Percentiles rank a stretch among this genome's conserved stretches.
phyloP scores from a whole-genome alignment of 2,329 filamentous ascomycete species.

The Colletotrichum orchidophilum region DNA sequence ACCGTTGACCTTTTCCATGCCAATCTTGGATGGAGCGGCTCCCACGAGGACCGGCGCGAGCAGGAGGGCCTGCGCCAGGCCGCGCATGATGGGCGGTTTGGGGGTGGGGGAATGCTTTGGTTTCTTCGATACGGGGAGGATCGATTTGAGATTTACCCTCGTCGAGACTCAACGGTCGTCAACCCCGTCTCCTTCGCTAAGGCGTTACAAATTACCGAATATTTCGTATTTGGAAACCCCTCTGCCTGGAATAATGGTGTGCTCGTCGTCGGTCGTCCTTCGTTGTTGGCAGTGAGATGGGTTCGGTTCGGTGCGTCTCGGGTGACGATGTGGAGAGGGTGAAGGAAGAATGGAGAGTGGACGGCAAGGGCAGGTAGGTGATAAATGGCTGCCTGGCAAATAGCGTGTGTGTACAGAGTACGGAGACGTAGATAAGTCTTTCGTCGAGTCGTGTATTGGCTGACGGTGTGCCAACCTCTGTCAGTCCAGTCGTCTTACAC shows the following conservation, averaged over 20 bases:
- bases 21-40: slow-evolving; percentile 35
- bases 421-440: neutral
- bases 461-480: neutral
- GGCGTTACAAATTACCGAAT: neutral
- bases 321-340: neutral
- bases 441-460: neutral
- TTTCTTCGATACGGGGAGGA: neutral
- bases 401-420: neutral
- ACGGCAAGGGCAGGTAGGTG: neutral
- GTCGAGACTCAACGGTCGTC: neutral
- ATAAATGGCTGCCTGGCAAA: slow-evolving; percentile 12
- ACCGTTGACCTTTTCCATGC: slow-evolving; percentile 11
- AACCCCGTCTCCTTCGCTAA: neutral
- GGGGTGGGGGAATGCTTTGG: neutral
- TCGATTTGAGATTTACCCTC: neutral
- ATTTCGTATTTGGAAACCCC: neutral
- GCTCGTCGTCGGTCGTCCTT: neutral
- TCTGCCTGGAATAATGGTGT: slow-evolving; percentile 14
- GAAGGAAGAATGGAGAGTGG: neutral
- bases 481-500: slow-evolving; percentile 13
- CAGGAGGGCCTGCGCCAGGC: slow-evolving; percentile 40
- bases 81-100: slow-evolving; percentile 23
- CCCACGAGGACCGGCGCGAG: slow-evolving; percentile 47
- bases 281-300: neutral
- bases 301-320: no score